Conservation (phyloP, 257 asterid genomes). For the Capsicum rhomboideum region DNA sequence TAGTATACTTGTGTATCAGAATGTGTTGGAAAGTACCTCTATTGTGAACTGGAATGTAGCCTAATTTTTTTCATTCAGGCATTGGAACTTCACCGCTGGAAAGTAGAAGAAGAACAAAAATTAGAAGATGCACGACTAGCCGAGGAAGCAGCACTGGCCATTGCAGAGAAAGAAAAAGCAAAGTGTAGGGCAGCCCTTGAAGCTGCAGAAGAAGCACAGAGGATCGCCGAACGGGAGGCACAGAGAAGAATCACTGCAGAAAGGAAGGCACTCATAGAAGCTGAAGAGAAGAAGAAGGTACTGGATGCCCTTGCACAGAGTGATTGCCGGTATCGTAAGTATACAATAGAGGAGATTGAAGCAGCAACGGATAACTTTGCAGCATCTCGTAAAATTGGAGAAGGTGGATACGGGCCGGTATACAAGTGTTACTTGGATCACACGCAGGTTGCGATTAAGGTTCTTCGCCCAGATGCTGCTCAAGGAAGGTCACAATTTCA, state of each 20-base stretch:
- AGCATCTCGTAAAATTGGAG: slow-evolving; percentile 63
- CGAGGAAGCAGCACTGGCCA: slow-evolving; percentile 76
- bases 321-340: slow-evolving; percentile 68
- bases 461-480: slow-evolving; percentile 93
- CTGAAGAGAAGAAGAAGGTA: slow-evolving; percentile 68
- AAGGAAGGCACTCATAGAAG: slow-evolving; percentile 56
- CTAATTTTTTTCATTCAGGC: slow-evolving; percentile 34
- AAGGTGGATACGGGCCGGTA: slow-evolving; percentile 96
- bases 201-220: slow-evolving; percentile 85
- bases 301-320: slow-evolving; percentile 41
- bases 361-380: slow-evolving; percentile 67
- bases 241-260: slow-evolving; percentile 73
- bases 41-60: not conserved
- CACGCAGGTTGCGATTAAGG: slow-evolving; percentile 80
- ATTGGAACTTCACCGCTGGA: slow-evolving; percentile 80
- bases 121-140: slow-evolving; percentile 62
- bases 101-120: slow-evolving; percentile 60
- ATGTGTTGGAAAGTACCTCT: not conserved
- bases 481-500: slow-evolving; percentile 94
- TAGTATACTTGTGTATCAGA: not conserved
- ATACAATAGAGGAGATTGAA: slow-evolving; percentile 78
- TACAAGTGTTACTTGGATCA: slow-evolving; percentile 70
- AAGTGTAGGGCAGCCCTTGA: slow-evolving; percentile 83
- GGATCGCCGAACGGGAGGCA: slow-evolving; percentile 79
- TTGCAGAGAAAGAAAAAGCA: slow-evolving; percentile 67